phyloP scores from a whole-genome alignment of 257 asterid genomes.

The Solanum piurae region DNA sequence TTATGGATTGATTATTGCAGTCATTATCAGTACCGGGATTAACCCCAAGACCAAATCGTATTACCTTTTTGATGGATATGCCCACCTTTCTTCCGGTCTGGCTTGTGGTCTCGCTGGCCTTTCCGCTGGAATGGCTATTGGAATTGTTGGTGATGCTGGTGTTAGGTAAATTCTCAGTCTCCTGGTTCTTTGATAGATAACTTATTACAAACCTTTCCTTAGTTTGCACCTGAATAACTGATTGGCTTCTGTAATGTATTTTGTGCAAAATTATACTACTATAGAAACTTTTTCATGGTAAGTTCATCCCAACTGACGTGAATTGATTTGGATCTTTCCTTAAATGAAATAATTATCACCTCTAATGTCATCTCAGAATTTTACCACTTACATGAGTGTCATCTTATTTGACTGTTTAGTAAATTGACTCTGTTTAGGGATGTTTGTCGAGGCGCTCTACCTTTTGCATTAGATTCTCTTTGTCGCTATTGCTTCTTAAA shows the following conservation, averaged over 20 bases:
- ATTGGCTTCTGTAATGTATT: background rate
- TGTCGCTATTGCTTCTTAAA: background rate
- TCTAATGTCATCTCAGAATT: background rate
- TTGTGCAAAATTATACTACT: background rate
- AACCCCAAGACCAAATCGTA: background rate
- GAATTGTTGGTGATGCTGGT: slow-evolving; percentile 6
- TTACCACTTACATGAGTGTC: background rate
- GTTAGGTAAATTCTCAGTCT: slow-evolving; percentile 13
- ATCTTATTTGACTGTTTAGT: background rate
- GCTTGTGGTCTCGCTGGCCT: slow-evolving; percentile 20
- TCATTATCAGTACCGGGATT: background rate
- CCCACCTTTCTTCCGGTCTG: background rate
- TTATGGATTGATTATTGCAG: background rate
- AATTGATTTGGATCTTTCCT: background rate
- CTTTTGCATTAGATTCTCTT: background rate
- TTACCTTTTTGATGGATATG: background rate
- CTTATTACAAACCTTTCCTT: background rate
- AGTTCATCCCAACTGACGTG: background rate
- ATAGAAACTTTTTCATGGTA: background rate
- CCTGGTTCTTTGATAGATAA: background rate
- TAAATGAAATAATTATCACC: background rate
- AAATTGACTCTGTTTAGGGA: background rate
- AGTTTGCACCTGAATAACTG: background rate
- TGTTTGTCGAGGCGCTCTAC: background rate
- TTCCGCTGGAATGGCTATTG: slow-evolving; percentile 37